Evolutionary conservation across 768 basidiomycete species (phyloP).

Genomic region (Leucogyrophana mollusca): DNA sequence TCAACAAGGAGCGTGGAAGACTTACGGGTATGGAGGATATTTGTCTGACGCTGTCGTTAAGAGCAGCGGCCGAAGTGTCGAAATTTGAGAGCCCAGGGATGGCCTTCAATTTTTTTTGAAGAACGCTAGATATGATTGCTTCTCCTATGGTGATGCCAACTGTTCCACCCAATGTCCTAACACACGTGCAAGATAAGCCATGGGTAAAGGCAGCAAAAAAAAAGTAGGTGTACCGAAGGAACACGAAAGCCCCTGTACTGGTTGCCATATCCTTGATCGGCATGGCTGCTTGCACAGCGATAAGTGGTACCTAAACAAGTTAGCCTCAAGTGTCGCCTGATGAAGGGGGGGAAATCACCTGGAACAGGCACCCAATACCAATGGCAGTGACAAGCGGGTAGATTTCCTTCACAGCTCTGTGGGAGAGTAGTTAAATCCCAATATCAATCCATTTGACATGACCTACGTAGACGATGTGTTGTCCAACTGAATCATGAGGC

Average conservation of each 20-base stretch:
- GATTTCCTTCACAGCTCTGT: constrained; percentile 30
- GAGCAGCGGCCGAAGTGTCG: constrained; percentile 40
- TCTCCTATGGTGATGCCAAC: constrained; percentile 75
- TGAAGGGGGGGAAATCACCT: constrained; percentile 10
- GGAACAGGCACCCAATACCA: constrained; percentile 36
- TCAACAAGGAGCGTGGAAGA: constrained; percentile 1
- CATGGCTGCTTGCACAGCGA: constrained; percentile 44
- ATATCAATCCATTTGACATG: not conserved
- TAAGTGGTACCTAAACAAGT: constrained; percentile 24
- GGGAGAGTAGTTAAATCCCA: not conserved
- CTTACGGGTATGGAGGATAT: constrained; percentile 34
- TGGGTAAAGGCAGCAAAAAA: not conserved
- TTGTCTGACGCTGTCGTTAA: constrained; percentile 46
- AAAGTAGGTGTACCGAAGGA: constrained; percentile 26
- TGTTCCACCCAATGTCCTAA: constrained; percentile 68
- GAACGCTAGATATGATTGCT: constrained; percentile 62
- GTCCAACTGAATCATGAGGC: constrained; percentile 36
- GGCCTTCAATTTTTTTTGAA: constrained; percentile 12
- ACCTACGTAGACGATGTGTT: constrained; percentile 27
- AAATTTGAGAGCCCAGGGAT: constrained; percentile 23
- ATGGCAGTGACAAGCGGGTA: constrained; percentile 31
- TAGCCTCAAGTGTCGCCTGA: not conserved
- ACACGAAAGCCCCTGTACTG: constrained; percentile 33
- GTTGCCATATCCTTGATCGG: constrained; percentile 45
- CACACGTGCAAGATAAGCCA: constrained; percentile 15